Evolutionary conservation across 2,329 filamentous ascomycete species (phyloP).

Genomic region (Chaetomium sp.): DNA sequence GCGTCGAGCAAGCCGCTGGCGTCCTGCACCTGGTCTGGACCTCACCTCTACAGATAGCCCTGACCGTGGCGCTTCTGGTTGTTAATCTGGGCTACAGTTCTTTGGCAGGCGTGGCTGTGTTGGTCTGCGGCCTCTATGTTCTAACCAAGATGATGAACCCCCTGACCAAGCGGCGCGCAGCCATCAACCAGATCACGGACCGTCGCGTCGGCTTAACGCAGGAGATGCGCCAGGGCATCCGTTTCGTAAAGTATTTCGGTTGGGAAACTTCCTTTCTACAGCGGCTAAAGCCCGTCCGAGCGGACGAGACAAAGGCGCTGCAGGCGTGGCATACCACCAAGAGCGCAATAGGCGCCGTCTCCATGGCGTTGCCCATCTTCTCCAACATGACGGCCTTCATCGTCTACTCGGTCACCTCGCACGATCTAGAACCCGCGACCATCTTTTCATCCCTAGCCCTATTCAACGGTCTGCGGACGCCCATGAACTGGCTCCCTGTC

Average conservation of each 20-base stretch:
- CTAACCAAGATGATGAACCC: neutral
- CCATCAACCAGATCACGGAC: neutral
- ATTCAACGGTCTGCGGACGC: neutral
- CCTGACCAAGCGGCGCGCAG: neutral
- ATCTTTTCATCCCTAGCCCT: neutral
- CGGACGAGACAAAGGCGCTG: neutral
- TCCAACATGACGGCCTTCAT: neutral
- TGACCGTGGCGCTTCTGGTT: neutral
- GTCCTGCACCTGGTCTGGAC: neutral
- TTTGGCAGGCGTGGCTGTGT: neutral
- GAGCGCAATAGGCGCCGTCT: neutral
- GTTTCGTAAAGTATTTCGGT: neutral
- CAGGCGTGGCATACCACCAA: neutral
- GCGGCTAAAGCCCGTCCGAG: neutral
- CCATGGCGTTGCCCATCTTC: neutral
- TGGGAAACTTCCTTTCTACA: neutral
- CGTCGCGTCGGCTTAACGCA: neutral
- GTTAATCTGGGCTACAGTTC: neutral
- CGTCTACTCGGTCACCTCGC: neutral
- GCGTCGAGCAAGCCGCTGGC: neutral
- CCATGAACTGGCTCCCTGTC: neutral
- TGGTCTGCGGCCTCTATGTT: neutral
- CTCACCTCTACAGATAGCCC: neutral
- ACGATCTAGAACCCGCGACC: neutral
- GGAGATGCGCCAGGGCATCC: neutral